Evolutionary conservation across 2,329 filamentous ascomycete species (phyloP).

Genomic region (Colletotrichum sp.): DNA sequence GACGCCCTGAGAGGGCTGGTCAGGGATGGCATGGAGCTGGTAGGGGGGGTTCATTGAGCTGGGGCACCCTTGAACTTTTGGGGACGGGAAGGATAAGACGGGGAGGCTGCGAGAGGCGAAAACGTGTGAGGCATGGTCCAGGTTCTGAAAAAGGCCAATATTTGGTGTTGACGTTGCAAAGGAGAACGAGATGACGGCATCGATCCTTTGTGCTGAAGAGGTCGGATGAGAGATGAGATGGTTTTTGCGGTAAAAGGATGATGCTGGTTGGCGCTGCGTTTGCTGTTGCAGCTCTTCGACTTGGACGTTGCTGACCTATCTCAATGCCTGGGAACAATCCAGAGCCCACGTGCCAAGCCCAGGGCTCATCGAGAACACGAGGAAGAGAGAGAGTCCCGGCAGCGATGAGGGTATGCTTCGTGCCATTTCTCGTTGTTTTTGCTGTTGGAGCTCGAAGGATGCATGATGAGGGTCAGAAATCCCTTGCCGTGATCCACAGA

Average conservation of each 20-base stretch:
- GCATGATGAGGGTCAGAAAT: conserved; percentile 4
- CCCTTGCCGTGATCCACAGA: conserved; percentile 3
- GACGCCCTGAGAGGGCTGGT: conserved; percentile 9
- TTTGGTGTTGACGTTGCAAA: neutral
- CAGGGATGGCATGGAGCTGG: conserved; percentile 8
- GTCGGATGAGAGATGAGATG: neutral
- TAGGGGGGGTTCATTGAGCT: neutral
- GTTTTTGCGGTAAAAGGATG: neutral
- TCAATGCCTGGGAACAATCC: neutral
- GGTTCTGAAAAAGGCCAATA: conserved; percentile 2
- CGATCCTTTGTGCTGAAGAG: neutral
- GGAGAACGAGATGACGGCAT: neutral
- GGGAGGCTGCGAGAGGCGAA: conserved; percentile 17
- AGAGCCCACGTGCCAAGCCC: neutral
- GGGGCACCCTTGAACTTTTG: conserved; percentile 14
- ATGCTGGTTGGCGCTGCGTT: neutral
- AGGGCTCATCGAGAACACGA: neutral
- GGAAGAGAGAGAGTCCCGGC: neutral
- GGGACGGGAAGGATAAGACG: conserved; percentile 23
- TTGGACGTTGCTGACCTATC: neutral
- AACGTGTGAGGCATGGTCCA: conserved; percentile 22
- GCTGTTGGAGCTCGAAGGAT: conserved; percentile 5
- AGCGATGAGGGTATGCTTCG: neutral
- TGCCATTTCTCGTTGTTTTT: conserved; percentile 3
- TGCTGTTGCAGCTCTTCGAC: neutral